phyloP scores from a whole-genome alignment of 257 asterid genomes.

The Capsicum rhomboideum region DNA sequence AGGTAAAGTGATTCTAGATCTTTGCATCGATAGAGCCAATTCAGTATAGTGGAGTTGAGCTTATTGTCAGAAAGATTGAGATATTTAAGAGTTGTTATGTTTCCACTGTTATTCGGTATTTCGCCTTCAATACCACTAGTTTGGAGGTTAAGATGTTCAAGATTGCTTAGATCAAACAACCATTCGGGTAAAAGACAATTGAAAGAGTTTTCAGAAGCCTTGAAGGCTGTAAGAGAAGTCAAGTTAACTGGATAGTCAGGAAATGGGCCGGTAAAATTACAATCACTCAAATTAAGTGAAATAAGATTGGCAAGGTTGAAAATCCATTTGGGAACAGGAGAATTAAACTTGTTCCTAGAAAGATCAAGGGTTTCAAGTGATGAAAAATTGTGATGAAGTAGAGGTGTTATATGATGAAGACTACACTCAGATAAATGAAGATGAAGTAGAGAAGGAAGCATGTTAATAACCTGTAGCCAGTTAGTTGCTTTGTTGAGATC shows the following conservation, averaged over 20 bases:
- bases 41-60: conserved; percentile 20
- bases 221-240: conserved; percentile 20
- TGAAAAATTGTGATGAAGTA: not conserved
- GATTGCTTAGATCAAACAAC: conserved; percentile 30
- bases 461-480: not conserved
- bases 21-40: conserved; percentile 23
- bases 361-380: not conserved
- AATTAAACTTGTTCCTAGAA: not conserved
- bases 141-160: not conserved
- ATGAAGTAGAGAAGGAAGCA: not conserved
- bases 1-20: conserved; percentile 4
- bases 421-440: not conserved
- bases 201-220: too few relatives aligned
- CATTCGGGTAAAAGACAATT: conserved; percentile 33
- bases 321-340: not conserved
- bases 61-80: not conserved
- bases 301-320: not conserved
- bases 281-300: conserved; percentile 13
- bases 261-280: conserved; percentile 31
- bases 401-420: not conserved
- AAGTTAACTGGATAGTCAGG: conserved; percentile 31
- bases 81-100: not conserved
- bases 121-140: not conserved
- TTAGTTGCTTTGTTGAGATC: not conserved
- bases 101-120: conserved; percentile 2